Percentiles rank a stretch among this genome's conserved stretches.
Evolutionary conservation across 1,284 basidiomycete species (phyloP).

Genomic region (Caloboletus inedulis): DNA sequence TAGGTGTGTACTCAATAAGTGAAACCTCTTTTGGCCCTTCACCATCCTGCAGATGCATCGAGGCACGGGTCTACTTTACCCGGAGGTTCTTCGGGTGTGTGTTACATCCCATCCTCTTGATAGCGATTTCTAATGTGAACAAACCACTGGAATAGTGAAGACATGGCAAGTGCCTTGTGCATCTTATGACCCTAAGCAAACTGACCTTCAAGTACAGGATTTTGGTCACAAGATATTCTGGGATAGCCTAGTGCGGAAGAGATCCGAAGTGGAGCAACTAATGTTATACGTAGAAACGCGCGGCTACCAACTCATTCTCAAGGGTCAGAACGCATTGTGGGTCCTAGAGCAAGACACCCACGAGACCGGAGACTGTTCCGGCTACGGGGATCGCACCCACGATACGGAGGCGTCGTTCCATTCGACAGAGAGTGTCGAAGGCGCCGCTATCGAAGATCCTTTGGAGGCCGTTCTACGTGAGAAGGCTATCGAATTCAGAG

Average conservation of each 20-base stretch:
- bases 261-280: constrained; percentile 28
- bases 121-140: neutral
- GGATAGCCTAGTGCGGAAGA: constrained; percentile 32
- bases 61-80: constrained; percentile 35
- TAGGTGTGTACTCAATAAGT: constrained; percentile 17
- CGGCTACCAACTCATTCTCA: constrained; percentile 34
- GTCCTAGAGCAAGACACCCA: constrained; percentile 27
- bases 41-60: constrained; percentile 31
- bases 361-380: constrained; percentile 23
- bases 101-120: neutral
- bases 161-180: constrained; percentile 17
- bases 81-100: constrained; percentile 39
- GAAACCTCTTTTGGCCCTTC: neutral
- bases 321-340: constrained; percentile 34
- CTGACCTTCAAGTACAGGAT: constrained; percentile 24
- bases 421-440: constrained; percentile 17
- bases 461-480: constrained; percentile 34
- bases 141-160: constrained; percentile 15
- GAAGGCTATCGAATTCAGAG: constrained; percentile 28
- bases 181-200: no score
- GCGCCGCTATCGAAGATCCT: constrained; percentile 29
- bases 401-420: constrained; percentile 5
- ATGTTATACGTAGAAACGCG: constrained; percentile 31
- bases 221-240: constrained; percentile 37
- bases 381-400: constrained; percentile 20